Evolutionary conservation across 2,329 filamentous ascomycete genomes (phyloP), one percentile per base, ranked within the genome.

Genomic region (Apiospora aurea): DNA sequence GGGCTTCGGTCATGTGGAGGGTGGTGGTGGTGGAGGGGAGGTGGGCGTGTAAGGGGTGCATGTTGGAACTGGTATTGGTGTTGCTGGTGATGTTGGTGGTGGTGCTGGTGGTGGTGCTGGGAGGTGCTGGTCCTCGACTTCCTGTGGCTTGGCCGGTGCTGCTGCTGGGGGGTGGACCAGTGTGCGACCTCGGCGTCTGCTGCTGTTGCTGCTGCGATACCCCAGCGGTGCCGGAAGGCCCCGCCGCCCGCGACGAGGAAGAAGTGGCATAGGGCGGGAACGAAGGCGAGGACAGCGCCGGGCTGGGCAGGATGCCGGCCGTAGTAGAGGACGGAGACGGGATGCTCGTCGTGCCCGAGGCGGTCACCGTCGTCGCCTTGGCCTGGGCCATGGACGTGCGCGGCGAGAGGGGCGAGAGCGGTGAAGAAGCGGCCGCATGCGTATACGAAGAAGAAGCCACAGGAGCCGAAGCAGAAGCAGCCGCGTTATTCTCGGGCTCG

Each of bases 1-100:
- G 89, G 51, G 90, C 89, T 78, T 90, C 87, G 68, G 85, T 81
- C 26, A 90, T 84, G 77, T 87, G 84, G 8, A 82, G 83, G 77
- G 85, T 82, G 69, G 85, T 82, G 69, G 83, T 80, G 67, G 81
- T 77, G 2, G 84, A 82, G 2, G 84, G 84, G 14, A 85, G 81
- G 68, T 80, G 82, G 4, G 81, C 79, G 66, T 82, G 16, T 47
- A 21, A 14, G 68, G 44, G n/a, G 41, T n/a, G 66, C 41, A 47
- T 68, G 24, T 11, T 13, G 41, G 6, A 16, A 6, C 1, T 18
- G 41, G 13, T 47, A 78, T 85, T 82, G 69, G 85, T 82, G 70
- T 83, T 80, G 66, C 81, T 24, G 5, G 5, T 47, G 10, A n/a
- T 68, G 41, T 6, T 67, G 41, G n/a, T 47, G 21, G 21, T 29